Evolutionary conservation across 2,329 filamentous ascomycete genomes (phyloP), one percentile per base, ranked within the genome.

Genomic region (Ophiognomonia clavigignenti-juglandacearum): DNA sequence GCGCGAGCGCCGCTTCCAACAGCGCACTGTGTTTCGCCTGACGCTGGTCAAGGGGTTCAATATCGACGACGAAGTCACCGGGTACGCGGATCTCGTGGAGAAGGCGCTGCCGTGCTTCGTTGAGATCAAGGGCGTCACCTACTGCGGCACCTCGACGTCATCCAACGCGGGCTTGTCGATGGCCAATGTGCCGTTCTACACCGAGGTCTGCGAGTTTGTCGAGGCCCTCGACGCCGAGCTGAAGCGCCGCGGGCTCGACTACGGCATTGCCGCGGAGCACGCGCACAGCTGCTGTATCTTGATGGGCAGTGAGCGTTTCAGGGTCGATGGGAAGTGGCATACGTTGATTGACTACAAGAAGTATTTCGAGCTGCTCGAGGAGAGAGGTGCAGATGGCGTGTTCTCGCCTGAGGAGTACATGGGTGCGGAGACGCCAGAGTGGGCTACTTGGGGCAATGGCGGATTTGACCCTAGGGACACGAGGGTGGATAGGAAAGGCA

Each of bases 41-140:
- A 97, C 92, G 0, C 82, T 98, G 2, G 93, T 97, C 62, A 97
- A 97, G 70, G 92, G 91, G 3, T 97, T 98, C 78, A 97, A 98
- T 63, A 82, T 97, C 54, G 92, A 96, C 20, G 91, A 96, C 57
- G 93, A 96, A 66, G 89, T 85, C 6, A 79, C 85, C 54, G 92
- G 92, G 4, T 97, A 98, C 61, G 92, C 92, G 0, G 83, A 88
- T 59, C 81, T 97, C 2, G 86, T 97, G 16, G 87, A 91, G 61
- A 82, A 83, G 55, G 91, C 86, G 1, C 74, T 96, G 19, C 92
- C 92, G 0, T 92, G 88, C 64, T 96, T 97, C 61, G 82, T 97
- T 40, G 92, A 97, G 71, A 79, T 97, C 65, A 97, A 97, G 71
- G 92, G 92, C 45, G 92, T 97, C 31, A 97, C 92, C 1, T 97